phyloP scores from a whole-genome alignment of 352 stramenopile species.

The Pythium phragmitis region DNA sequence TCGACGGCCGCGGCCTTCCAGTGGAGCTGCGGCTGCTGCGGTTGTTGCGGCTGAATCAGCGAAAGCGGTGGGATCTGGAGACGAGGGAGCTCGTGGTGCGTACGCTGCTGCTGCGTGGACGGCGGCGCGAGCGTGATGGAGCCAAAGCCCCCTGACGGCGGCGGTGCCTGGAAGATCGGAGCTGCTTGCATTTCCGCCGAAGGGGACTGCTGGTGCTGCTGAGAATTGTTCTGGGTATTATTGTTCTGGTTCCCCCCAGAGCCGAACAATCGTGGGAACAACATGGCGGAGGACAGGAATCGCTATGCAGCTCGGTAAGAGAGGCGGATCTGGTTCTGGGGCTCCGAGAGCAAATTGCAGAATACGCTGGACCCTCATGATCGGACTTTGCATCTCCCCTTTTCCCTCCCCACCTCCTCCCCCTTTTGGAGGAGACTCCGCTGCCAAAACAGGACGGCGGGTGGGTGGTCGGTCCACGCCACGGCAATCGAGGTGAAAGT shows the following conservation, averaged over 20 bases:
- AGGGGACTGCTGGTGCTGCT: background rate
- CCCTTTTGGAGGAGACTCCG: background rate
- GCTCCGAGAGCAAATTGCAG: constrained; percentile 25
- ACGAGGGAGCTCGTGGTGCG: constrained; percentile 66
- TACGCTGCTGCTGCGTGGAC: constrained; percentile 10
- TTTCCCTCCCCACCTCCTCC: constrained; percentile 8
- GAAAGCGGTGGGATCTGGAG: constrained; percentile 62
- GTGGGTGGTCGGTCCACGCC: constrained; percentile 23
- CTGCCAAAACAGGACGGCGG: constrained; percentile 16
- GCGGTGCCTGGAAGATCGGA: background rate
- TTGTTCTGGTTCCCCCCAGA: constrained; percentile 25
- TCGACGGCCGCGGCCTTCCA: constrained; percentile 47
- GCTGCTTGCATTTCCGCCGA: background rate
- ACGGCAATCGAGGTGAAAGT: constrained; percentile 1
- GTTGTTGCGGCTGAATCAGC: constrained; percentile 30
- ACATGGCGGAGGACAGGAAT: constrained; percentile 12
- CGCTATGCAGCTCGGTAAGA: background rate
- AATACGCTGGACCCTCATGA: constrained; percentile 17
- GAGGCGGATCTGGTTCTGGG: constrained; percentile 20
- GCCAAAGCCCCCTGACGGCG: constrained; percentile 8
- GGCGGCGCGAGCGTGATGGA: constrained; percentile 21
- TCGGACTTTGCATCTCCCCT: constrained; percentile 16
- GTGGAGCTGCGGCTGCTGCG: constrained; percentile 46
- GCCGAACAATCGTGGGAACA: constrained; percentile 28
- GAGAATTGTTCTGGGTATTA: too few species aligned